phyloP scores from a whole-genome alignment of 1,139 yeast species.

The Geotrichum aggregatum region DNA sequence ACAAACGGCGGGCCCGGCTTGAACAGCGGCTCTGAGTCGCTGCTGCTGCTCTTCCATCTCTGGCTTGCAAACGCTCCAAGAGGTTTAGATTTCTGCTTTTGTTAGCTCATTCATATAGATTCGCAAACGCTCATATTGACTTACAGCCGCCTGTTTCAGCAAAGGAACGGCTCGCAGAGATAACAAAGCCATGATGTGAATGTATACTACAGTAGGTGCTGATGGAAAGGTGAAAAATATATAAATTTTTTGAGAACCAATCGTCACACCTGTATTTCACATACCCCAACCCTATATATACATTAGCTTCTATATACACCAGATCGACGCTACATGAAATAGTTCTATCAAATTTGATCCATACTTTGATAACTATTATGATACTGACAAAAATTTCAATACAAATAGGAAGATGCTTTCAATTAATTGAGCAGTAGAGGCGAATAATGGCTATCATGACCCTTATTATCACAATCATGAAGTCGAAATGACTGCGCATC shows the following conservation, averaged over 20 bases:
- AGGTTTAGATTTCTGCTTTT: neutral
- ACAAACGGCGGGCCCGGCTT: conserved; percentile 19
- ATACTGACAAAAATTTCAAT: no score
- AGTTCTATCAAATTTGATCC: no score
- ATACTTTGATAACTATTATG: no score
- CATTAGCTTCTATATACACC: no score
- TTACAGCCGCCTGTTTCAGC: conserved; percentile 10
- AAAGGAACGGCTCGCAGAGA: conserved; percentile 7
- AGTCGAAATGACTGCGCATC: neutral
- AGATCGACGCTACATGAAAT: no score
- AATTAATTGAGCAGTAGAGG: no score
- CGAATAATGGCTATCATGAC: no score
- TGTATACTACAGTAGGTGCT: neutral
- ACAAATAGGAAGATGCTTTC: no score
- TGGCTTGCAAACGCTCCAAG: neutral
- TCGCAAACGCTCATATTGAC: neutral
- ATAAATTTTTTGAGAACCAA: conserved; percentile 4
- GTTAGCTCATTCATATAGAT: neutral
- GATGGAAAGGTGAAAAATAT: neutral
- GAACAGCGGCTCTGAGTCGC: neutral
- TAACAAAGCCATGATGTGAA: neutral
- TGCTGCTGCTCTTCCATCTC: conserved; percentile 10
- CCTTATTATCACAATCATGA: no score
- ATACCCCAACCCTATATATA: neutral
- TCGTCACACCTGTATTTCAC: neutral